A percentile compares a stretch with the other conserved stretches of the same genome.
phyloP scores from a whole-genome alignment of 176 grass and related monocot genomes.

The Thinopyrum elongatum region DNA sequence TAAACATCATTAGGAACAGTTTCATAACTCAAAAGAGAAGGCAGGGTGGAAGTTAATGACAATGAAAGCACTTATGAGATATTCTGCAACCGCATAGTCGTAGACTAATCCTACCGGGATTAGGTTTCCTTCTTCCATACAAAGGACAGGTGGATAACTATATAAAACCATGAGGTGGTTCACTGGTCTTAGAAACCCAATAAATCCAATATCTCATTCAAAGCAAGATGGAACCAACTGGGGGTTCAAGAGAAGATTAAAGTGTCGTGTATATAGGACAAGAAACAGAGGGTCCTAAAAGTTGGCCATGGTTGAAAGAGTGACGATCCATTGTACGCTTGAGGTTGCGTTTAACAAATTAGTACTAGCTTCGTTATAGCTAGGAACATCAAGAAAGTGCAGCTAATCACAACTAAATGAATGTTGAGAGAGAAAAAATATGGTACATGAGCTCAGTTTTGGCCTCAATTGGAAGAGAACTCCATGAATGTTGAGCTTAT shows the following conservation, averaged over 20 bases:
- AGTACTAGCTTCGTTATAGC: not conserved
- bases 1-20: not conserved
- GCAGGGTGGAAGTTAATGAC: not conserved
- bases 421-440: not conserved
- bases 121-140: not conserved
- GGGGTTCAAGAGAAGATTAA: not conserved
- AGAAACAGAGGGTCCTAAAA: not conserved
- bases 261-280: not conserved
- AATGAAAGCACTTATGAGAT: not conserved
- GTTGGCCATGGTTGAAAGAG: not conserved
- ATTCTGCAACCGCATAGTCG: not conserved
- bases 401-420: not conserved
- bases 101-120: not conserved
- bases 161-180: not conserved
- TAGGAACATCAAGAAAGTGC: not conserved
- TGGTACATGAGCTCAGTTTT: not conserved
- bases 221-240: not conserved
- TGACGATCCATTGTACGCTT: not conserved
- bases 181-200: not conserved
- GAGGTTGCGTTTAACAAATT: not conserved
- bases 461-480: not conserved
- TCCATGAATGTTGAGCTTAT: not conserved
- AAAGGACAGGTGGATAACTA: not conserved
- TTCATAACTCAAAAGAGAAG: conserved; percentile 5
- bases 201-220: not conserved